A percentile compares a stretch with the other conserved stretches of the same genome.
These are phyloP conservation scores for Lachancea kluyveri DNA, from an alignment of 805 yeast species.

Conservation along the genomic window DNA sequence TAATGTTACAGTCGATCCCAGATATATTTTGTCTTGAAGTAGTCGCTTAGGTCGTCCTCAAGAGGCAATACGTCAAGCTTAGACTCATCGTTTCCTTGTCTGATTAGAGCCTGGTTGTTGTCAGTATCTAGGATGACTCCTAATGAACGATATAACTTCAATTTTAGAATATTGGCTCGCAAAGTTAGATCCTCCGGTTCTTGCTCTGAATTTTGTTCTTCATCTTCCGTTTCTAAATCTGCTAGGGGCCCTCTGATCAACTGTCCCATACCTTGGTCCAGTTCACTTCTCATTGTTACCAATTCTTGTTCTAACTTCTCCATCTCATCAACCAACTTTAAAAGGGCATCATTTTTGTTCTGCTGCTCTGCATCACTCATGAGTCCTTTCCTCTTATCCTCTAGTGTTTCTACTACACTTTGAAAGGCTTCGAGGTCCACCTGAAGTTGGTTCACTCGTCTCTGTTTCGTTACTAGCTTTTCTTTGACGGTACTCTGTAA, in stretches of 20 bases:
- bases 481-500: conserved; percentile 4
- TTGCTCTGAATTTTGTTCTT: background rate
- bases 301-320: conserved; percentile 19
- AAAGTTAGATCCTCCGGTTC: conserved; percentile 18
- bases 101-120: conserved; percentile 40
- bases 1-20: conserved; percentile 56
- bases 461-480: conserved; percentile 1
- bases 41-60: conserved; percentile 50
- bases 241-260: conserved; percentile 8
- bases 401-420: too few species aligned
- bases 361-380: conserved; percentile 12
- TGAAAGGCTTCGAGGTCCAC: too few species aligned
- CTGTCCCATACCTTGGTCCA: conserved; percentile 16
- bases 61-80: conserved; percentile 46
- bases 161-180: conserved; percentile 37
- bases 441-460: too few species aligned
- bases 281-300: conserved; percentile 14
- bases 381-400: conserved; percentile 5
- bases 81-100: conserved; percentile 42
- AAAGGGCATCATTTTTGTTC: conserved; percentile 9
- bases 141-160: conserved; percentile 53
- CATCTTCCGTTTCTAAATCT: conserved; percentile 1
- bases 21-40: conserved; percentile 65
- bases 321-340: conserved; percentile 19
- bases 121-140: conserved; percentile 47